Base-by-base conservation (phyloP, 2,329 filamentous ascomycete genomes). In the Escovopsis weberi region DNA sequence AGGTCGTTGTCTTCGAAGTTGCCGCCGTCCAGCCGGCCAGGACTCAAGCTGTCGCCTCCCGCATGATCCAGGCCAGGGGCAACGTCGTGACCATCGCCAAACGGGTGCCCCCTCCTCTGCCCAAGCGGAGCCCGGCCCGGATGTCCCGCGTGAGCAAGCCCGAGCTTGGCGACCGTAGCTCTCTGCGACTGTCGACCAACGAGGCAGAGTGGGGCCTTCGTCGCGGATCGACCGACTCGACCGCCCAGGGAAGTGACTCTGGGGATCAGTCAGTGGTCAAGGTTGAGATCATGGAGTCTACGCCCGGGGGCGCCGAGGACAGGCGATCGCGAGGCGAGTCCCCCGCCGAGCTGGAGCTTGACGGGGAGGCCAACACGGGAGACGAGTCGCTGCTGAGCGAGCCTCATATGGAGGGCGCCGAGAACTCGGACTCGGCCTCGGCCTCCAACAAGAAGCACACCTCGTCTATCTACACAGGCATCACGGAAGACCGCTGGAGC, bases 81-180 rank as follows among this genome's bases (percentile, higher is more conserved):
- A 81, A 82, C 40, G 68, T 95, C 40, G 85, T 95, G 26, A 87
- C 78, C 38, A 94, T 95, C 45, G 78, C 84, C 11, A 93, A 89
- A 63, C 75, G 86, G 33, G 62, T 80, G 1, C 76, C 85, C 1
- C 87, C 88, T 2, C 78, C 83, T 8, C 71, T 94, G 11, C 88
- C 88, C 1, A 71, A 76, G 3, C 72, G 87, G 39, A 94, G 83
- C 55, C 82, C 85, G 1, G 78, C 79, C 59, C 51, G 85, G 68
- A 56, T 61, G 19, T 76, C 73, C 4, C 62, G 68, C 36, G 65
- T 62, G 3, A 67, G 66, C 51, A 70, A 65, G 55, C 57, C 72
- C 59, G 61, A 63, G 28, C 62, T 83, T 60, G 66, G 83, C 70
- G 54, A 78, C 10, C 61, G 59, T 50, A 77, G 71, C 51, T 72